Evolutionary conservation across 2,329 filamentous ascomycete genomes (phyloP), one percentile per base, ranked within the genome.

Genomic region (Plectosphaerella cucumerina): DNA sequence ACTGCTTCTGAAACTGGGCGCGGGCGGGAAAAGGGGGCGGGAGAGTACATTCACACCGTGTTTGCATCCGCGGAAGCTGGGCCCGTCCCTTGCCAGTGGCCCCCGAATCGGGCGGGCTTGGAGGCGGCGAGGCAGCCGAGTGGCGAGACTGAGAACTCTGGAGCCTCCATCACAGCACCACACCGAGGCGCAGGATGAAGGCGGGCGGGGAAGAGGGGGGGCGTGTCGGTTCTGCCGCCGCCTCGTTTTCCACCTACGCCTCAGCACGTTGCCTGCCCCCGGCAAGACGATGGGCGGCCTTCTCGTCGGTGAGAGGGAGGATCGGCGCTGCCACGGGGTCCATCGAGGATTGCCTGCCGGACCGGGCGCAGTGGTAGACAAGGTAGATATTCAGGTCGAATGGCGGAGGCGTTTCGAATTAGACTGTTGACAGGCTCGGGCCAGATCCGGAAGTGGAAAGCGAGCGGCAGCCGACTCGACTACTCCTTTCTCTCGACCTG

Each of bases 381-480:
- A n/a, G n/a, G n/a, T 9, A 11, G 15, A 26, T 31, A 11, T 18
- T 17, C 8, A 39, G 35, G 33, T 11, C n/a, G 10, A 6, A 20
- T 47, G 34, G 18, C 10, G 15, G 34, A 21, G 45, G 20, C 34
- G 33, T 20, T 21, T 39, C 23, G 45, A 33, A 39, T n/a, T 23
- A 34, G 18, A 17, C 9, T 11, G 21, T n/a, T 9, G 20, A 12
- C 35, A 17, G 15, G 20, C 5, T 18, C 42, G 20, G 22, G n/a
- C 47, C 47, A 22, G 21, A 48, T 48, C 35, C n/a, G 47, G 47
- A 48, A 48, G 37, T 35, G 37, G 35, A 48, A 55, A 58, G 57
- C 60, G 56, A 62, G 57, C 59, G 60, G 33, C 41, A 26, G 34
- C 35, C 44, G 50, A 41, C 8, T 31, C 26, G 26, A 31, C 26